Percentiles rank a stretch among this genome's conserved stretches.
Evolutionary conservation across 2,329 filamentous ascomycete species (phyloP).

Genomic region (Colletotrichum karsti): DNA sequence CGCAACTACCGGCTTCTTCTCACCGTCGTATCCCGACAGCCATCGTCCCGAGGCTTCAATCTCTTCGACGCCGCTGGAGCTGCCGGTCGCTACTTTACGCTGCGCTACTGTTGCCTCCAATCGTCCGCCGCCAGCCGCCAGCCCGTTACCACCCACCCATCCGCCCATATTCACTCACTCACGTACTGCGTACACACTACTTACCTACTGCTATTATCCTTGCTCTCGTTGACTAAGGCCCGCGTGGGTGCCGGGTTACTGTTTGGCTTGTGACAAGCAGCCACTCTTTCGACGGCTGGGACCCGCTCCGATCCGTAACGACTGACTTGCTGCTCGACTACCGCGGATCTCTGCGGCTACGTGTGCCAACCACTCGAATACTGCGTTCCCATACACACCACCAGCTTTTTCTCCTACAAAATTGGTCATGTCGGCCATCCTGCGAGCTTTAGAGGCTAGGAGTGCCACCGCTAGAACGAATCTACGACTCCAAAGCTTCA

Average conservation of each 20-base stretch:
- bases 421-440: conserved; percentile 30
- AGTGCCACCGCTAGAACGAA: conserved; percentile 24
- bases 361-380: conserved; percentile 24
- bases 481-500: conserved; percentile 7
- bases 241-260: conserved; percentile 7
- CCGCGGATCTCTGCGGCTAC: conserved; percentile 29
- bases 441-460: conserved; percentile 32
- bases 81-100: not conserved
- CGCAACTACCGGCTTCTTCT: not conserved
- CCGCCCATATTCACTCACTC: not conserved
- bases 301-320: conserved; percentile 20
- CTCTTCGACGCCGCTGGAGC: not conserved
- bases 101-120: not conserved
- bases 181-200: no score
- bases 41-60: not conserved
- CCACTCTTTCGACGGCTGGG: conserved; percentile 10
- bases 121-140: not conserved
- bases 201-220: no score
- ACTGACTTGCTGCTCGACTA: conserved; percentile 15
- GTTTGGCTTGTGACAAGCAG: conserved; percentile 29
- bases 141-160: not conserved
- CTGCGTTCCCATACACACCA: conserved; percentile 16
- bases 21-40: not conserved
- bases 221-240: conserved; percentile 18
- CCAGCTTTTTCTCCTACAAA: conserved; percentile 1